These are phyloP conservation scores for Marsdenia floribunda DNA, from an alignment of 257 asterid genomes.

Conservation along the genomic window DNA sequence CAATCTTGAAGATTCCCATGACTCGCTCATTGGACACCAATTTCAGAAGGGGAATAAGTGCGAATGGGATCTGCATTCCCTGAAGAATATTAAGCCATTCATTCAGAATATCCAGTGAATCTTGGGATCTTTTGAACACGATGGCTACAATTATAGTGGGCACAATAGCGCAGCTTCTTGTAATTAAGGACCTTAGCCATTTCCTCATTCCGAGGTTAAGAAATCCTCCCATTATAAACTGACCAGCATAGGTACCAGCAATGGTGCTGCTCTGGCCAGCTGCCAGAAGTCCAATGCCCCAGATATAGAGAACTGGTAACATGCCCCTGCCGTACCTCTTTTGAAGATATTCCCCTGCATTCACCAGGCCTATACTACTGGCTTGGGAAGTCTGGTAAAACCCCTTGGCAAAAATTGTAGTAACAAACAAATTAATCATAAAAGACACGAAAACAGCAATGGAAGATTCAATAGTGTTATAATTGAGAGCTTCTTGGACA, in stretches of 20 bases:
- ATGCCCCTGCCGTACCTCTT: slow-evolving; percentile 53
- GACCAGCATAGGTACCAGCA: slow-evolving; percentile 78
- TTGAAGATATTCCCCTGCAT: slow-evolving; percentile 63
- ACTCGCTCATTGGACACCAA: slow-evolving; percentile 52
- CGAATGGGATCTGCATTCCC: slow-evolving; percentile 73
- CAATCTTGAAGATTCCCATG: slow-evolving; percentile 65
- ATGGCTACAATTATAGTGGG: slow-evolving; percentile 56
- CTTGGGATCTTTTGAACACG: slow-evolving; percentile 59
- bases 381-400: slow-evolving; percentile 50
- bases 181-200: slow-evolving; percentile 68
- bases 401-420: slow-evolving; percentile 66
- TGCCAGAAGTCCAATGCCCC: slow-evolving; percentile 70
- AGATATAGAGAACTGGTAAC: slow-evolving; percentile 56
- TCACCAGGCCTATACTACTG: slow-evolving; percentile 44
- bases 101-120: slow-evolving; percentile 54
- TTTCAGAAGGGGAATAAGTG: slow-evolving; percentile 62
- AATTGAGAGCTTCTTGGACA: slow-evolving; percentile 73
- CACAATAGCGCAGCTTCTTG: slow-evolving; percentile 66
- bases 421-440: slow-evolving; percentile 52
- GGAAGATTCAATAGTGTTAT: slow-evolving; percentile 59
- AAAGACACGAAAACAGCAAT: slow-evolving; percentile 58
- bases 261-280: slow-evolving; percentile 84
- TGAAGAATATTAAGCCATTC: slow-evolving; percentile 75
- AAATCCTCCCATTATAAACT: slow-evolving; percentile 75
- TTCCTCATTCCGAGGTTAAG: slow-evolving; percentile 56